These are phyloP conservation scores for Fraxinus excelsior DNA, from an alignment of 257 asterid genomes.

Conservation along the genomic window DNA sequence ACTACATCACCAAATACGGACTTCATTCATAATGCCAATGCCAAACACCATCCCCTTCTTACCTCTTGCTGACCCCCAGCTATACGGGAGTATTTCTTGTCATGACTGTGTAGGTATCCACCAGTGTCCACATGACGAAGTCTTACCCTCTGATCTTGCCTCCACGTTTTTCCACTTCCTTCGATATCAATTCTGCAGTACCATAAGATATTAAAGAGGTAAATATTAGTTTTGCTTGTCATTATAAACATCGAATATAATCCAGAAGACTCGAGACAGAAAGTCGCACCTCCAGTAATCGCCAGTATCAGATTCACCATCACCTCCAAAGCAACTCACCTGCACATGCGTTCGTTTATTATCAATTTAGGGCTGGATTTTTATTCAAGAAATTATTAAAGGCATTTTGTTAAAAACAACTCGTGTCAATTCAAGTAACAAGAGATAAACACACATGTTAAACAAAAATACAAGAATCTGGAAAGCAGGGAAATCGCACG, in stretches of 20 bases:
- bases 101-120: slow-evolving; percentile 95
- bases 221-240: neutral
- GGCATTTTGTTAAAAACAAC: slow-evolving; percentile 10
- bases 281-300: slow-evolving; percentile 79
- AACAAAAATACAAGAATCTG: no score
- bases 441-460: neutral
- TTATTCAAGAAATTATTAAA: neutral
- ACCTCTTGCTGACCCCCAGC: slow-evolving; percentile 99
- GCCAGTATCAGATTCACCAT: slow-evolving; percentile 86
- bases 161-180: slow-evolving; percentile 95
- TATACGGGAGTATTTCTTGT: slow-evolving; percentile 91
- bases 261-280: neutral
- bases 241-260: neutral
- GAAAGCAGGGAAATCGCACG: neutral
- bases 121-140: slow-evolving; percentile 85
- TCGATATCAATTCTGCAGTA: slow-evolving; percentile 78
- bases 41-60: slow-evolving; percentile 21
- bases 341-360: slow-evolving; percentile 30
- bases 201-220: slow-evolving; percentile 15
- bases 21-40: neutral
- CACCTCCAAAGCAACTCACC: slow-evolving; percentile 97
- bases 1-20: neutral
- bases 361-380: slow-evolving; percentile 8
- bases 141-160: slow-evolving; percentile 95
- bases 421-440: neutral